Evolutionary conservation across 2,329 filamentous ascomycete genomes (phyloP), one percentile per base, ranked within the genome.

Genomic region (Drechslerella dactyloides): DNA sequence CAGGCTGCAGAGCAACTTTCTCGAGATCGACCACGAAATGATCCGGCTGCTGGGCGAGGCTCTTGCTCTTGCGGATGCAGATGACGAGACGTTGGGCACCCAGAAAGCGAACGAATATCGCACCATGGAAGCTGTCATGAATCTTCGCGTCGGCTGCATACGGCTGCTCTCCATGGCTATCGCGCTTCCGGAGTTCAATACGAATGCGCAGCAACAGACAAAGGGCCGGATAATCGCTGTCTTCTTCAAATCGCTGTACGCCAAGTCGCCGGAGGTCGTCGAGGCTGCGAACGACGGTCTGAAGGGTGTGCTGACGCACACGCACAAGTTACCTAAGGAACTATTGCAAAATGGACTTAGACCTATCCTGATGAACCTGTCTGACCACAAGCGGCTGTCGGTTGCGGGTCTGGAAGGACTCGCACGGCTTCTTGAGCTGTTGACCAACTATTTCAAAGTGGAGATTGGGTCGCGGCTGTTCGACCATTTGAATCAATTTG

Each of bases 361-460:
- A 4, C 94, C 94, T 0, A 96, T 99, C n/a, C 81, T 99, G 37
- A 93, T 96, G 78, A 99, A 96, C 78, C 85, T 99, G 1, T 93
- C 96, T 75, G 94, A 99, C 77, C 90, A 93, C 0, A 91, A 96
- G 79, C 89, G 93, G 65, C 83, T 99, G 19, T 96, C 88, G 19
- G 90, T 93, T 0, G 90, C 93, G 76, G 93, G 93, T 1, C 83
- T 99, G 2, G 93, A 97, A 78, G 96, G 96, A 24, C 82, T 99
- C 33, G 93, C 93, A 17, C 87, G 93, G 42, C 84, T 99, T 1
- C 81, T 99, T 70, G 93, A 94, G 74, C 84, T 99, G 1, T 83
- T 99, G 17, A 99, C 93, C 0, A 97, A 94, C 69, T 99, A 99
- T 79, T 99, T 99, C 81, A 99, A 99, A 80, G 93, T 97, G 0